Base-by-base conservation (phyloP, 2,329 filamentous ascomycete species). In the Fusarium sp. region DNA sequence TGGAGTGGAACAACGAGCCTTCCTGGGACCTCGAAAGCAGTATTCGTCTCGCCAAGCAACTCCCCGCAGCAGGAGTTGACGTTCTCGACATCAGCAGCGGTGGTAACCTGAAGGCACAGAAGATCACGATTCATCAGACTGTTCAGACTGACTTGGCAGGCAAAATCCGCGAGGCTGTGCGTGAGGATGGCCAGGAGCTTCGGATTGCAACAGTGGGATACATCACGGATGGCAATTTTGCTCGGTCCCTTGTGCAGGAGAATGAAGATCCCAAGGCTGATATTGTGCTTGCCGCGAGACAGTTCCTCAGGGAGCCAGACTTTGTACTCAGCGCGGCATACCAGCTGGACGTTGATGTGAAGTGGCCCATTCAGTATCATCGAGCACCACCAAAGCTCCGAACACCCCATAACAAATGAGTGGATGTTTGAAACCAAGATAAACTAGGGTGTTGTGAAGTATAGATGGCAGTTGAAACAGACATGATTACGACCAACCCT, bases 261-360 rank as follows among this genome's bases (percentile, higher is more conserved):
- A 79, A 76, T 17, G 57, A 63, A 24, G 59, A 81, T 7, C 74
- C 83, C 17, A 80, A 82, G 75, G 87, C 86, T 2, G 94, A 97
- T 75, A 78, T 94, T n/a, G 88, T 90, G 1, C 83, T 95, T 19
- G 84, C 91, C 2, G 94, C 87, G 0, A 84, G 93, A 56, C 90
- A 91, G 74, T 96, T 96, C 79, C 84, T 96, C 80, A 88, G 93
- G 76, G 93, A 97, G 75, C 92, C 94, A 0, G 89, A 92, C 59
- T 89, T 94, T 75, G 90, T 93, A 10, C 88, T 93, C 79, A 84
- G 86, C 33, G 90, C 87, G 65, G 94, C 92, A 0, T 86, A 92
- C 63, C 87, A 93, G 68, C 81, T 97, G 32, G 89, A 87, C 11
- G 88, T 94, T 5, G 81, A 88, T 59, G 87, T 94, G 7, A 83